Evolutionary conservation across 2,329 filamentous ascomycete genomes (phyloP).

Genomic region (Trichoderma sp.): DNA sequence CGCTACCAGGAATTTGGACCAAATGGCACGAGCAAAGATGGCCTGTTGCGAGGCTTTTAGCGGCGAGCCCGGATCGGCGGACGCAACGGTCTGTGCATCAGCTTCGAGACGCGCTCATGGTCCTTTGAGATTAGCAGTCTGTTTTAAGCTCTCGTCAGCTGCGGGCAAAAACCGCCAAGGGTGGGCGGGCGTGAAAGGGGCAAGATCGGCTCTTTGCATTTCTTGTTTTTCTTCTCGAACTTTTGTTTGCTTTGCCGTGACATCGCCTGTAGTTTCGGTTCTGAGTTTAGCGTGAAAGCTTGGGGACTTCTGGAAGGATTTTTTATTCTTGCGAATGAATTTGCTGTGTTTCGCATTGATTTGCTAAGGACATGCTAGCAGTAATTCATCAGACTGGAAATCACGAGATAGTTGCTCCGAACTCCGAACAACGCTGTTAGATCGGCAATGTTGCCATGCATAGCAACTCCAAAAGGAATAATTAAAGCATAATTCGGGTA

Average conservation of each 20-base stretch:
- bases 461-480: neutral
- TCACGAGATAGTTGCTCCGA: neutral
- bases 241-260: neutral
- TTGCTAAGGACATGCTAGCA: neutral
- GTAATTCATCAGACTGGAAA: neutral
- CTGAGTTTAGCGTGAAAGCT: neutral
- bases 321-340: neutral
- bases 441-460: neutral
- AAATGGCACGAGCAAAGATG: neutral
- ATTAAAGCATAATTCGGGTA: neutral
- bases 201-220: neutral
- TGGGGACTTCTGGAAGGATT: slow-evolving; percentile 9
- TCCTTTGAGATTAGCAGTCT: neutral
- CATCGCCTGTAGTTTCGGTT: neutral
- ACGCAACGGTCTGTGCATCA: neutral
- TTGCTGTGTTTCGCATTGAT: neutral
- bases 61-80: slow-evolving; percentile 17
- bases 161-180: neutral
- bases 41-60: neutral
- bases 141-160: neutral
- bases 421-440: neutral
- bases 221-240: neutral
- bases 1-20: neutral
- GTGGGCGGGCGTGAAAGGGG: neutral
- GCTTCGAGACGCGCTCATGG: neutral